These are phyloP conservation scores for Evansstolkia leycettana DNA, from an alignment of 495 filamentous ascomycete genomes.

Conservation along the genomic window DNA sequence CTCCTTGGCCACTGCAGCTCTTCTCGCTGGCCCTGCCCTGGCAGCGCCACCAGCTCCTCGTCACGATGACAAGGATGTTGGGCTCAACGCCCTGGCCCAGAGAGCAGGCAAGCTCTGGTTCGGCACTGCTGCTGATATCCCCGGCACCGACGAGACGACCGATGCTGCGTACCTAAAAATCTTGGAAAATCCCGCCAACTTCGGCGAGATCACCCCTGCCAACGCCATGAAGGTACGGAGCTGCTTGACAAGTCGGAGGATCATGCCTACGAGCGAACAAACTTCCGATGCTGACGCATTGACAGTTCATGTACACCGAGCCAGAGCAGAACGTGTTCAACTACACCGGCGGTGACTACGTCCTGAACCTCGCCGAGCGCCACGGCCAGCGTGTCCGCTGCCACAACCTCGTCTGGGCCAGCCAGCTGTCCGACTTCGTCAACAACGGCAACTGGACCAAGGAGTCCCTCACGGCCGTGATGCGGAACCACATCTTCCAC, in stretches of 20 bases:
- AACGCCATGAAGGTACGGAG: constrained; percentile 39
- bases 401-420: constrained; percentile 47
- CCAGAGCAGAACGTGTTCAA: constrained; percentile 31
- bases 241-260: background rate
- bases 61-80: too few relatives aligned
- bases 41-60: too few relatives aligned
- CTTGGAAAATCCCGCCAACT: constrained; percentile 23
- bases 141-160: constrained; percentile 8
- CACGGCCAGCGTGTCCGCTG: constrained; percentile 38
- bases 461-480: constrained; percentile 27
- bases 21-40: too few relatives aligned
- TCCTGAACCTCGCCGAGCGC: constrained; percentile 28
- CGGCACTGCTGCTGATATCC: constrained; percentile 13
- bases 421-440: constrained; percentile 39
- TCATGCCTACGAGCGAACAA: background rate
- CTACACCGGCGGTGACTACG: constrained; percentile 32
- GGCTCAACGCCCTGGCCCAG: constrained; percentile 8
- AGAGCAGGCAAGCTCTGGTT: constrained; percentile 9
- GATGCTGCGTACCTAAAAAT: constrained; percentile 10
- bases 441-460: constrained; percentile 33
- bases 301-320: constrained; percentile 29
- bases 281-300: background rate
- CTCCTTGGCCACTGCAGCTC: too few relatives aligned
- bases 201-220: constrained; percentile 40
- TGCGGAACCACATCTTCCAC: constrained; percentile 30